Evolutionary conservation across 768 basidiomycete genomes (phyloP).

Genomic region (Sutorius australiensis): DNA sequence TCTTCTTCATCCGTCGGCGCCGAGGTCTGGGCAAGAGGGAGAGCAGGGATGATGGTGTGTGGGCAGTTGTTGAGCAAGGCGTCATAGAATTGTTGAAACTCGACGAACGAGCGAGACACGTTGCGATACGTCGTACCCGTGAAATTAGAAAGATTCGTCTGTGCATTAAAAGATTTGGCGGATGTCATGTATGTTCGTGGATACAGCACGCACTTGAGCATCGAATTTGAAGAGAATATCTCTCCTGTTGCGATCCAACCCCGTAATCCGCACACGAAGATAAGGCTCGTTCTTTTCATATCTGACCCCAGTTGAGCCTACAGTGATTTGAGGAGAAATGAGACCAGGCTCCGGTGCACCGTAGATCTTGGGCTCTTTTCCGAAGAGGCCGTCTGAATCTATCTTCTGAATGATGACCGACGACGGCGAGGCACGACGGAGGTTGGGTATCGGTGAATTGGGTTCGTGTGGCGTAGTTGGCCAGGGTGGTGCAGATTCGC

Average conservation of each 20-base stretch:
- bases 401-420: conserved; percentile 46
- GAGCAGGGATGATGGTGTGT: conserved; percentile 92
- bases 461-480: conserved; percentile 75
- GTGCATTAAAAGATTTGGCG: conserved; percentile 5
- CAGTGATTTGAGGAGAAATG: conserved; percentile 67
- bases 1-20: conserved; percentile 98
- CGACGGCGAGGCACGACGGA: conserved; percentile 58
- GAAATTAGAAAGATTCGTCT: conserved; percentile 95
- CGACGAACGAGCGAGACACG: conserved; percentile 90
- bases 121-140: conserved; percentile 87
- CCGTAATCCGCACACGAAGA: conserved; percentile 84
- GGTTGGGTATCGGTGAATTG: conserved; percentile 67
- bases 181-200: background rate
- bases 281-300: conserved; percentile 81
- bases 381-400: conserved; percentile 58
- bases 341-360: conserved; percentile 82
- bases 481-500: conserved; percentile 59
- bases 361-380: conserved; percentile 81
- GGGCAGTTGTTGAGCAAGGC: conserved; percentile 86
- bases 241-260: conserved; percentile 89
- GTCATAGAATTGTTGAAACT: conserved; percentile 93
- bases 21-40: conserved; percentile 94
- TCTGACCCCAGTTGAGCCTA: conserved; percentile 62
- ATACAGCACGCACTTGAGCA: conserved; percentile 63
- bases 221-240: conserved; percentile 94